Percentiles rank a stretch among this genome's conserved stretches.
Evolutionary conservation across 2,329 filamentous ascomycete genomes (phyloP).

Genomic region (Westerdykella ornata): DNA sequence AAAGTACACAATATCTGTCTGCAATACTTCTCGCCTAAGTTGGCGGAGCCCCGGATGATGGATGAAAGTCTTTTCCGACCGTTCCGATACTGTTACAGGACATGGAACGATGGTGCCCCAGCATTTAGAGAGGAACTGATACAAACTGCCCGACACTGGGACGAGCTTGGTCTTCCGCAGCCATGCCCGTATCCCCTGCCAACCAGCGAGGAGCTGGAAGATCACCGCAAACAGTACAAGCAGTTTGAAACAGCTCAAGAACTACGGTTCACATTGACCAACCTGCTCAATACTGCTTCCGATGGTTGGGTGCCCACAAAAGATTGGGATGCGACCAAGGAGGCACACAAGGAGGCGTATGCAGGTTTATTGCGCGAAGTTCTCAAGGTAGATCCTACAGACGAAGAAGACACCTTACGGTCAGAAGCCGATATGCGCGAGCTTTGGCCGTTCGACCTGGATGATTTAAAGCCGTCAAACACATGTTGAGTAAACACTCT

Average conservation of each 20-base stretch:
- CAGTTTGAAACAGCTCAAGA: conserved; percentile 31
- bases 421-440: no score
- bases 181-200: conserved; percentile 29
- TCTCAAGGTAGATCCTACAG: no score
- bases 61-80: conserved; percentile 35
- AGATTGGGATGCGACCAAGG: background rate
- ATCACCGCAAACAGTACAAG: conserved; percentile 27
- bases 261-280: conserved; percentile 22
- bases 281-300: conserved; percentile 26
- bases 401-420: no score
- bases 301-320: conserved; percentile 35
- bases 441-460: no score
- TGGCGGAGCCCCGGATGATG: conserved; percentile 11
- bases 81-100: conserved; percentile 38
- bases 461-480: no score
- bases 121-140: conserved; percentile 39
- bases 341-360: no score
- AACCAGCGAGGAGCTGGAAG: conserved; percentile 17
- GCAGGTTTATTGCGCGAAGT: no score
- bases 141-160: conserved; percentile 34
- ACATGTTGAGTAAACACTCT: no score
- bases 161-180: conserved; percentile 34
- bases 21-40: background rate
- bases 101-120: conserved; percentile 39
- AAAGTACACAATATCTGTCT: conserved; percentile 1